Conservation (phyloP, 805 yeast species). For the Pichia pseudocactophila region DNA sequence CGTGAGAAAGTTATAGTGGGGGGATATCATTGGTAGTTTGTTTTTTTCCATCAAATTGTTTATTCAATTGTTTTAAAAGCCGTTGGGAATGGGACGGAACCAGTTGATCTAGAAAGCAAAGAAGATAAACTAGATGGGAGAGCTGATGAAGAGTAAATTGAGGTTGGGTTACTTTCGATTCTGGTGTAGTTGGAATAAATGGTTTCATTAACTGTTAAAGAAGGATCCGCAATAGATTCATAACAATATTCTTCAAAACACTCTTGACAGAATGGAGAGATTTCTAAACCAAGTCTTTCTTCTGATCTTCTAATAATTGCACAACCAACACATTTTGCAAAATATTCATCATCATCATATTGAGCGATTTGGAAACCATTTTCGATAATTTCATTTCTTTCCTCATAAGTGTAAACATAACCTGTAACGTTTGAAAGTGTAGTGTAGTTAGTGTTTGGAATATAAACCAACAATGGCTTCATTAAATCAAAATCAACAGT, state of each 20-base stretch:
- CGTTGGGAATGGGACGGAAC: constrained; percentile 6
- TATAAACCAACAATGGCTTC: constrained; percentile 67
- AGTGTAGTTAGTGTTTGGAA: constrained; percentile 59
- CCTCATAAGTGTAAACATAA: constrained; percentile 46
- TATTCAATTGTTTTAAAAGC: background rate
- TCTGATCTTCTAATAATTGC: constrained; percentile 70
- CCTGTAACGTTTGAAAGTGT: constrained; percentile 57
- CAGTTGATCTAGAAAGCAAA: constrained; percentile 6
- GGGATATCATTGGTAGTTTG: background rate
- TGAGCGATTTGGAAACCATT: constrained; percentile 69
- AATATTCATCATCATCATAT: constrained; percentile 47
- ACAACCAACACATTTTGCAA: constrained; percentile 71
- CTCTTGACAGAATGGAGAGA: constrained; percentile 42
- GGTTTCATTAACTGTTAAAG: background rate
- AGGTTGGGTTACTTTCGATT: constrained; percentile 11
- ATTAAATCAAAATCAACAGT: constrained; percentile 24
- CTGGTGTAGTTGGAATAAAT: constrained; percentile 1
- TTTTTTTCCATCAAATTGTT: background rate
- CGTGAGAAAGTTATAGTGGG: too few relatives aligned
- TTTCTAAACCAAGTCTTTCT: constrained; percentile 51
- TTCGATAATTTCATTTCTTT: constrained; percentile 47
- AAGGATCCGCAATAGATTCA: constrained; percentile 2
- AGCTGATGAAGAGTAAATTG: constrained; percentile 11
- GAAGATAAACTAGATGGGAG: constrained; percentile 11
- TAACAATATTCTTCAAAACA: constrained; percentile 69